Percentiles rank a stretch among this genome's conserved stretches.
Conservation (phyloP, 352 stramenopile species). For the Peronospora farinosa region DNA sequence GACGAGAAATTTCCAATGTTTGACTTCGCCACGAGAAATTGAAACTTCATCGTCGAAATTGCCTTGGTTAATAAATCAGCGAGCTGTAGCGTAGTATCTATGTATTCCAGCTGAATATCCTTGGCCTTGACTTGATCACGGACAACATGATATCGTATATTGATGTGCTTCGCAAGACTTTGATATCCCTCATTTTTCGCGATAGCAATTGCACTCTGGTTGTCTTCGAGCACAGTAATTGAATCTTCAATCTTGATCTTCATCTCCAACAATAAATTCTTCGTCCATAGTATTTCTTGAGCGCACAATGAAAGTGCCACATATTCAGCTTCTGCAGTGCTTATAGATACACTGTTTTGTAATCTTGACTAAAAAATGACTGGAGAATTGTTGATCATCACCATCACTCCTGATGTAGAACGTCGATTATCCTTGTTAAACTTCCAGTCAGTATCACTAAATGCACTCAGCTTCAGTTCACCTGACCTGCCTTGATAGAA, state of each 20-base stretch:
- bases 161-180: background rate
- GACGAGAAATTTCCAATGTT: no score
- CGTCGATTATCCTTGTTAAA: background rate
- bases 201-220: no score
- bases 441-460: background rate
- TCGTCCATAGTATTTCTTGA: background rate
- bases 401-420: background rate
- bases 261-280: no score
- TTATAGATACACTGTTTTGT: background rate
- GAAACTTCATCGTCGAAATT: slow-evolving; percentile 1
- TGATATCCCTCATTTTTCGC: background rate
- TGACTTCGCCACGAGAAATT: background rate
- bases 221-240: no score
- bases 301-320: background rate
- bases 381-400: background rate
- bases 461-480: no score
- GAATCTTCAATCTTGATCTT: no score
- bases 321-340: background rate
- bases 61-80: background rate
- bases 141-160: background rate
- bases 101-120: background rate
- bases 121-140: background rate
- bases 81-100: background rate
- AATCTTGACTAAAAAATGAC: background rate
- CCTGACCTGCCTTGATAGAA: no score